Evolutionary conservation across 495 filamentous ascomycete species (phyloP), one percentile per base, ranked within the genome.

Genomic region (Schizothecium vesticola): DNA sequence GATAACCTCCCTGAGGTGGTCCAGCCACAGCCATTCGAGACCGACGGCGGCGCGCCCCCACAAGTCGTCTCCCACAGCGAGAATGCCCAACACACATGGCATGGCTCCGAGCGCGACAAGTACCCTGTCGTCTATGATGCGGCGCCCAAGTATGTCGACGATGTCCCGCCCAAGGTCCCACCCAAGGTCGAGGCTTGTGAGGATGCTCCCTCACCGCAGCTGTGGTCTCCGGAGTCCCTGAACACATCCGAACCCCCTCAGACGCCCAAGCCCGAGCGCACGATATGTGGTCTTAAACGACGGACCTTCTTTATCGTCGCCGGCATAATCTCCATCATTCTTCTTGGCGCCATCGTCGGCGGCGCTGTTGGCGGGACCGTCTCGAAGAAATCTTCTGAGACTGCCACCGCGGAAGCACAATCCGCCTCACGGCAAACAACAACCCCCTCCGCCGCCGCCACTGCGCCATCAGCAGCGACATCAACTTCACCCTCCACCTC

Each of bases 1-100:
- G 72, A 74, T 11, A 57, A 73, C 70, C 69, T 72, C 51, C 74
- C 74, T 12, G 74, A 76, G 74, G 74, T 73, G 16, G 66, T 68
- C 13, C 63, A 26, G 11, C 31, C 66, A 12, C 67, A 29, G 33
- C 67, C 33, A 5, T 25, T 69, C 0, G 65, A 71, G 56, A 68
- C 71, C 24, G 69, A 72, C n/a, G n/a, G n/a, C n/a, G 71, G 74
- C 51, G 61, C 69, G 3, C 67, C 73, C 19, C 75, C 71, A 19
- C 63, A 75, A 26, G 70, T 58, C 9, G 56, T 72, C 10, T 63
- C 67, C 5, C 8, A 31, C 1, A 3, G 36, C 36, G 67, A 70
- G 31, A 58, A 57, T 33, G 60, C 43, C n/a, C 33, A 58, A 0
- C 63, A 29, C 16, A 59, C 65, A 13, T 59, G 64, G 19, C 61